Percentiles rank a stretch among this genome's conserved stretches.
These are phyloP conservation scores for Exidia glandulosa DNA, from an alignment of 768 basidiomycete species.

Conservation along the genomic window DNA sequence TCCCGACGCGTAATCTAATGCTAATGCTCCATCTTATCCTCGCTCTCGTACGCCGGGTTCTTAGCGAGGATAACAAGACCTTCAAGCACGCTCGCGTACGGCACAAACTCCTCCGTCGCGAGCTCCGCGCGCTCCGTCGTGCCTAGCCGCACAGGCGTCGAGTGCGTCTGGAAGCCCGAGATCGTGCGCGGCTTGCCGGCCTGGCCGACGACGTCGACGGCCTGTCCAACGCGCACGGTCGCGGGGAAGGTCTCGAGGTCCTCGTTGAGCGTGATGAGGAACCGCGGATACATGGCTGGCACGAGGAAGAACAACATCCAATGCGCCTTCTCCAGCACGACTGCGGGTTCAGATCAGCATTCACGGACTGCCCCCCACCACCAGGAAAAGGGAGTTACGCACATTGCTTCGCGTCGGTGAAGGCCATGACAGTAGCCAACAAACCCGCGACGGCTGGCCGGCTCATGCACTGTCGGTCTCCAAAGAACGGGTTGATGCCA, in stretches of 20 bases:
- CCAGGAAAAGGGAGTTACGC: constrained; percentile 27
- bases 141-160: constrained; percentile 89
- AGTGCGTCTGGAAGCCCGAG: constrained; percentile 96
- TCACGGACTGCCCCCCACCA: background rate
- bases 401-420: constrained; percentile 92
- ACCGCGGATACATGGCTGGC: constrained; percentile 95
- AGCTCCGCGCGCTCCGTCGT: constrained; percentile 92
- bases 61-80: constrained; percentile 87
- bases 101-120: constrained; percentile 93
- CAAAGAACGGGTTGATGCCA: constrained; percentile 93
- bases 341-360: constrained; percentile 32
- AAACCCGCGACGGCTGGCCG: constrained; percentile 83
- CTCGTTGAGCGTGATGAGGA: constrained; percentile 95
- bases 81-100: constrained; percentile 82
- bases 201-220: constrained; percentile 94
- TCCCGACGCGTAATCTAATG: background rate
- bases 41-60: constrained; percentile 82
- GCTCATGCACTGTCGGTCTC: constrained; percentile 82
- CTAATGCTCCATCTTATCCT: constrained; percentile 63
- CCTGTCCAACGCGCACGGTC: constrained; percentile 92
- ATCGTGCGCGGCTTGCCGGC: constrained; percentile 96
- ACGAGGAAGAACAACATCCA: constrained; percentile 99
- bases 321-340: constrained; percentile 89
- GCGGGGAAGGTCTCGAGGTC: constrained; percentile 76
- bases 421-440: constrained; percentile 77